Conservation (phyloP, 208 protist genomes). For the Crithidia bombi region DNA sequence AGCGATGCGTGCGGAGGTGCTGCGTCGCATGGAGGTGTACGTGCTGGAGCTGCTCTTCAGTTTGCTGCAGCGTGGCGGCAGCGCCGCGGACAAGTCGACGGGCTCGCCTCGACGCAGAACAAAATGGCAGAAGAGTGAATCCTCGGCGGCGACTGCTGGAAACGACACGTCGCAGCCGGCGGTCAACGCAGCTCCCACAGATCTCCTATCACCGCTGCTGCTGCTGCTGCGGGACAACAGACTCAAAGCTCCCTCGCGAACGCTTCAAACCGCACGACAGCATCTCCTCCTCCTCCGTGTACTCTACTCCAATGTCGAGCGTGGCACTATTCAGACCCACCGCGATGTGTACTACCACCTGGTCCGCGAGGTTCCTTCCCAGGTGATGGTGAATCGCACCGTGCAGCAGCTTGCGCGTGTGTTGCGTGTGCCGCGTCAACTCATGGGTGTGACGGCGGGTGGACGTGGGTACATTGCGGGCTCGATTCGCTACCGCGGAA, state of each 20-base stretch:
- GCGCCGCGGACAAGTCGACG: not conserved
- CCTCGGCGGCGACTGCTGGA: too few species aligned
- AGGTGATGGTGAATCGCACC: constrained; percentile 55
- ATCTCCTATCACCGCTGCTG: too few species aligned
- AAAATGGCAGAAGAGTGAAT: not conserved
- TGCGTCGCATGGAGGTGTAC: constrained; percentile 76
- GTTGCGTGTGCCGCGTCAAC: constrained; percentile 61
- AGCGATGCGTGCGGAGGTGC: constrained; percentile 44
- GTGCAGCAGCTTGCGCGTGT: constrained; percentile 48
- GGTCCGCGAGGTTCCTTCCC: constrained; percentile 50
- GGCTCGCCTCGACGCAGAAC: not conserved
- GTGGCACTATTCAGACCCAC: constrained; percentile 61
- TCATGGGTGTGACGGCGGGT: constrained; percentile 74
- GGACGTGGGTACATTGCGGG: constrained; percentile 70
- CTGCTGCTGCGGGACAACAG: not conserved
- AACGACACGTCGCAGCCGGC: too few species aligned
- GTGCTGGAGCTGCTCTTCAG: constrained; percentile 34
- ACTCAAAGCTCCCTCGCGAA: constrained; percentile 1
- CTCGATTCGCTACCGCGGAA: constrained; percentile 49
- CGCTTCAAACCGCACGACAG: constrained; percentile 15
- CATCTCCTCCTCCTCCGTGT: constrained; percentile 56
- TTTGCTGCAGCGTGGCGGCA: constrained; percentile 1
- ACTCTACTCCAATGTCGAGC: constrained; percentile 52
- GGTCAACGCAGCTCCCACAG: too few species aligned
- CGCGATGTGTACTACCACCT: constrained; percentile 88